These are phyloP conservation scores for Combretum micranthum DNA, from an alignment of 345 rosid genomes.

Conservation along the genomic window DNA sequence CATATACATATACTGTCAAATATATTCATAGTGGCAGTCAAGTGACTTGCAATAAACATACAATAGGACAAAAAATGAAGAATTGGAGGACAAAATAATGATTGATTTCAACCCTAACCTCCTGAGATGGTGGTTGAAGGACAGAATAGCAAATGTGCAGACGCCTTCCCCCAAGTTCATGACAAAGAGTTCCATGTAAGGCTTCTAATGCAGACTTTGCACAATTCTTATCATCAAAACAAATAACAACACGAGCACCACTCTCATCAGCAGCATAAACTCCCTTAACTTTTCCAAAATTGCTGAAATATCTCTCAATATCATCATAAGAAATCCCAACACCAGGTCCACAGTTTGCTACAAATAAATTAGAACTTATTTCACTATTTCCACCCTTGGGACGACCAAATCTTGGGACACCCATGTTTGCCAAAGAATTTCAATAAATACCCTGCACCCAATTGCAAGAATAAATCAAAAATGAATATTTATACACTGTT, in stretches of 20 bases:
- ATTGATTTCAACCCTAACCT: no score
- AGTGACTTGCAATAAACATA: no score
- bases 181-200: conserved; percentile 47
- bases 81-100: no score
- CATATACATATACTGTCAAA: no score
- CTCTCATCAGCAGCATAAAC: conserved; percentile 81
- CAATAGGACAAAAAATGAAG: no score
- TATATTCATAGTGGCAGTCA: no score
- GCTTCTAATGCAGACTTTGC: conserved; percentile 61
- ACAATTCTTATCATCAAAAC: conserved; percentile 31
- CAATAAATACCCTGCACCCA: not conserved
- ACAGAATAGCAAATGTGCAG: conserved; percentile 73
- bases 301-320: conserved; percentile 47
- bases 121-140: conserved; percentile 43
- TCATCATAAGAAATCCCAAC: conserved; percentile 59
- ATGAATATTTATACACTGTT: no score
- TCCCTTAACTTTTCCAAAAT: conserved; percentile 61
- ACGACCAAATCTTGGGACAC: conserved; percentile 50
- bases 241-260: conserved; percentile 77
- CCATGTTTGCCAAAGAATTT: conserved; percentile 19
- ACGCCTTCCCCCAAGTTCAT: conserved; percentile 54
- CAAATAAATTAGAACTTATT: conserved; percentile 52
- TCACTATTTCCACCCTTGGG: conserved; percentile 26
- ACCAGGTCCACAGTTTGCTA: conserved; percentile 93
- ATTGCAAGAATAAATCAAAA: not conserved